phyloP scores from a whole-genome alignment of 768 basidiomycete species.

The Terana coerulea region DNA sequence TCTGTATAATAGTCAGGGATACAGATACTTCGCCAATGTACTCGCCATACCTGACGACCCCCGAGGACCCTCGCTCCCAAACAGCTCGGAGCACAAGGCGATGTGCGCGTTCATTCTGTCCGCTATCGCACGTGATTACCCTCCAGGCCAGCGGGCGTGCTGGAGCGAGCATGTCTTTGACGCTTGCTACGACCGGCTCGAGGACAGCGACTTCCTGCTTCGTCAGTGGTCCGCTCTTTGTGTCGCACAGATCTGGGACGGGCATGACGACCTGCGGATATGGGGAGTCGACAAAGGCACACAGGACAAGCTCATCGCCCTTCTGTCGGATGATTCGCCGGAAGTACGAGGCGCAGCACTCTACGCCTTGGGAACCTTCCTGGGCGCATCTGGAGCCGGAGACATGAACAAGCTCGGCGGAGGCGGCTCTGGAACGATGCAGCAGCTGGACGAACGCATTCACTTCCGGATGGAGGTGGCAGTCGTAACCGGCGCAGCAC shows the following conservation, averaged over 20 bases:
- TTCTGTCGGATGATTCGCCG: constrained; percentile 83
- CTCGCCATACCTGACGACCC: constrained; percentile 65
- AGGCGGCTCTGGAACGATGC: constrained; percentile 79
- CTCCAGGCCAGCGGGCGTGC: constrained; percentile 84
- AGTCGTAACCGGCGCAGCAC: constrained; percentile 82
- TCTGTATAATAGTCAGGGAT: constrained; percentile 77
- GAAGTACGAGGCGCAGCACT: constrained; percentile 91
- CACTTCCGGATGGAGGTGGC: constrained; percentile 91
- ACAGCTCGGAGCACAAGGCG: constrained; percentile 92
- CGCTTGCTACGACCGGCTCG: constrained; percentile 77
- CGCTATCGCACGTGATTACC: constrained; percentile 84
- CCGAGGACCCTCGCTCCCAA: constrained; percentile 59
- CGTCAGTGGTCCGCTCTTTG: constrained; percentile 94
- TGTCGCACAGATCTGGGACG: constrained; percentile 94
- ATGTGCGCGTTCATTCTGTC: constrained; percentile 98
- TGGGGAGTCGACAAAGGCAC: constrained; percentile 74
- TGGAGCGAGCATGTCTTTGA: constrained; percentile 81
- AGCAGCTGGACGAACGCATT: constrained; percentile 69
- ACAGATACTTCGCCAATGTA: constrained; percentile 82
- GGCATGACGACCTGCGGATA: constrained; percentile 85
- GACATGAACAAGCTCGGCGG: constrained; percentile 67
- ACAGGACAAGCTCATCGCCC: constrained; percentile 75
- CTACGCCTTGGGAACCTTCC: constrained; percentile 89
- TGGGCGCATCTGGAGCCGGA: constrained; percentile 84
- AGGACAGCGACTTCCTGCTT: constrained; percentile 88